Evolutionary conservation across 1,284 basidiomycete genomes (phyloP), one percentile per base, ranked within the genome.

Genomic region (Tilletia caries): DNA sequence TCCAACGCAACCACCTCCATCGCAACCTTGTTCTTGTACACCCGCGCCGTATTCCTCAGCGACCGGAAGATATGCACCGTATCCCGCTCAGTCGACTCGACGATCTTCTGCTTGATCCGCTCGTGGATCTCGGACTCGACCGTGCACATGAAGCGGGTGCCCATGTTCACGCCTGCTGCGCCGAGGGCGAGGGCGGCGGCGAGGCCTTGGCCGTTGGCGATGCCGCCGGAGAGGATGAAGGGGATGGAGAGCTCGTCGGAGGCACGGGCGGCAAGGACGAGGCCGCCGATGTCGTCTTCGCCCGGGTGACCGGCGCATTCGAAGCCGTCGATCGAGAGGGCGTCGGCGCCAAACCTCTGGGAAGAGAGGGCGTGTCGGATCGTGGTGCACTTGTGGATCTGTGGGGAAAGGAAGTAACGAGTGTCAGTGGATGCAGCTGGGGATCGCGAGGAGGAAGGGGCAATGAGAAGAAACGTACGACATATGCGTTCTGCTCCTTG

Each of bases 231-330:
- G 0, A 94, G 92, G 74, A 97, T 89, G 83, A 89, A 97, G 3
- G 94, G 94, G 62, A 91, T 86, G 67, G 89, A 89, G 70, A 96
- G 86, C 78, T 95, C 91, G 79, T 92, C 89, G 1, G 91, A 91
- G 1, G 95, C 93, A 67, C 93, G 88, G 1, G 94, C 94, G 76
- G 93, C 91, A 83, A 97, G 85, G 3, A 96, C 90, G n/a, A 97
- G 81, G 4, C 92, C 92, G 12, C 92, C 92, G 43, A 96, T 91
- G 83, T 97, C 95, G 69, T 96, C 92, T 82, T 97, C 95, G 72
- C 94, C 94, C 4, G 93, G 94, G 83, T 96, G 93, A 34, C 94
- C 94, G 46, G 93, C 92, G 80, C 91, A 91, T 66, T 92, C 81
- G 37, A 78, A 79, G 29, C 81, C 81, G 65, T 82, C 81, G 65